Evolutionary conservation across 106 monocot species (phyloP), one percentile per base, ranked within the genome.

Genomic region (Dendrobium huoshanense): DNA sequence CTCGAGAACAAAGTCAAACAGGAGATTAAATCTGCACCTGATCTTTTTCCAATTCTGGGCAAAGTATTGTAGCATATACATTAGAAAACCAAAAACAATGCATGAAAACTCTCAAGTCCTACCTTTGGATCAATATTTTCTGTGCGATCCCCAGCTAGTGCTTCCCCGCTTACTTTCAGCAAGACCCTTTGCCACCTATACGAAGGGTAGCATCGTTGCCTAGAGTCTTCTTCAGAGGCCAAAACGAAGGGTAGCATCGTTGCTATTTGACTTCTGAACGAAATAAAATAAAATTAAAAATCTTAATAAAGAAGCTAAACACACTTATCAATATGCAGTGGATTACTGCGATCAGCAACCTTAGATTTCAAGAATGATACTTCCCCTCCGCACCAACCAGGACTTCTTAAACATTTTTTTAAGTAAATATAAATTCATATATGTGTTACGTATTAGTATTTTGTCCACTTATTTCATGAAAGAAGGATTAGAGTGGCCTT

Each of bases 81-180:
- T 13, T 72, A 37, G 31, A 72, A 72, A 33, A 33, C 33, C 9
- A 33, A 3, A 74, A 17, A 44, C n/a, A 42, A 74, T 41, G 41
- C 44, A 42, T 17, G 27, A 48, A 4, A 2, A 51, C 10, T 74
- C 72, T 10, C 16, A 74, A 1, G 8, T 43, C 65, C 37, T 59
- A 97, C 96, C 92, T 90, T 97, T 8, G 96, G 96, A 82, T 98
- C 97, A 73, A 98, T 98, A 82, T 89, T 98, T 81, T 94, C 87
- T 17, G 61, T 83, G 64, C 84, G 87, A 79, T 98, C 92, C 59
- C 94, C 97, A 77, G 97, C 97, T 75, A 98, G 94, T 56, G 97
- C 97, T 89, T 94, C 97, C 27, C 97, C 94, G 45, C 97, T 98
- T 68, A 98, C 92, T 90, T 98, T 98, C 41, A 98, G 83, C 72